Percentiles rank a stretch among this genome's conserved stretches.
These are phyloP conservation scores for Postia placenta DNA, from an alignment of 768 basidiomycete species.

Conservation along the genomic window DNA sequence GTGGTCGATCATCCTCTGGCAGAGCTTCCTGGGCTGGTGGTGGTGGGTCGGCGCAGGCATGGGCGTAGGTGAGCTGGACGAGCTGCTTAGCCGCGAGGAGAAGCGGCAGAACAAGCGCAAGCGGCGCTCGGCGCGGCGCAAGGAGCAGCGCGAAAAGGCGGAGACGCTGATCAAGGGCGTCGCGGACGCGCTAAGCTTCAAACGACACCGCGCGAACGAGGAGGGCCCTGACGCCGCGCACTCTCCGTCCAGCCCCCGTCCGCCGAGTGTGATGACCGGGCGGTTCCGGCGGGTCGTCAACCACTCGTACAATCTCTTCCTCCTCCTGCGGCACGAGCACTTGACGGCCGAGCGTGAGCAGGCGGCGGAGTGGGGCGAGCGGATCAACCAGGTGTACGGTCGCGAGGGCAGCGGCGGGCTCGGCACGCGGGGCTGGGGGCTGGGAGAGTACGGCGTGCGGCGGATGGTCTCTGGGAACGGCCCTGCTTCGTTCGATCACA, in stretches of 20 bases:
- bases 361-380: slow-evolving; percentile 59
- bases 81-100: slow-evolving; percentile 45
- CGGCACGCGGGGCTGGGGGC: slow-evolving; percentile 52
- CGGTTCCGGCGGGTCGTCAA: neutral
- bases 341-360: slow-evolving; percentile 61
- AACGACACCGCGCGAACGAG: neutral
- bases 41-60: slow-evolving; percentile 97
- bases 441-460: slow-evolving; percentile 60
- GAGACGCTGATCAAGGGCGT: slow-evolving; percentile 55
- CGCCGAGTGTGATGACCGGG: neutral
- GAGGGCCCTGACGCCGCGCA: neutral
- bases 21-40: slow-evolving; percentile 96
- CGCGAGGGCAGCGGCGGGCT: slow-evolving; percentile 20
- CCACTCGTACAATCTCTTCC: slow-evolving; percentile 2
- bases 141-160: slow-evolving; percentile 45
- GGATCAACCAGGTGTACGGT: slow-evolving; percentile 57
- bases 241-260: neutral
- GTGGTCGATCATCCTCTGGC: slow-evolving; percentile 94
- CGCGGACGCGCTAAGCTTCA: slow-evolving; percentile 38
- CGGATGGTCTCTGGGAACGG: slow-evolving; percentile 28
- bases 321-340: slow-evolving; percentile 50
- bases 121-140: slow-evolving; percentile 39
- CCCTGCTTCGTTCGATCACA: neutral
- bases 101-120: slow-evolving; percentile 48
- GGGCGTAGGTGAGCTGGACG: slow-evolving; percentile 67